These are phyloP conservation scores for Emergomyces africanus DNA, from an alignment of 2,329 filamentous ascomycete genomes.

Conservation along the genomic window DNA sequence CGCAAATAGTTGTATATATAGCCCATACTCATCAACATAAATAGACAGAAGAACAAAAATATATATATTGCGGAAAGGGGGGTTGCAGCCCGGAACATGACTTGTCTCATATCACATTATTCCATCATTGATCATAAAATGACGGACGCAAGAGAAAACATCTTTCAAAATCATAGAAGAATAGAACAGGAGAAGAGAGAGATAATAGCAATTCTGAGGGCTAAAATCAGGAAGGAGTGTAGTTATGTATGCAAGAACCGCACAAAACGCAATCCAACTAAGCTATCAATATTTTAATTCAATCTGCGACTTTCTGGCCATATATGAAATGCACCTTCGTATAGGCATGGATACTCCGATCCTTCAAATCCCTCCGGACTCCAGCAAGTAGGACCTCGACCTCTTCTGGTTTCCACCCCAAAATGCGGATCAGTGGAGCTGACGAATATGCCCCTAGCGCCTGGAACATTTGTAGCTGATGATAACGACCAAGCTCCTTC, in stretches of 20 bases:
- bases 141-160: not conserved
- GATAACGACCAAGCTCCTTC: constrained; percentile 2
- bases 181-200: not conserved
- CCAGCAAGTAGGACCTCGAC: not conserved
- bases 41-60: not conserved
- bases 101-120: not conserved
- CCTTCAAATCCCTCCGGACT: constrained; percentile 5
- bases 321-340: constrained; percentile 7
- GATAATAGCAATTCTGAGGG: not conserved
- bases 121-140: not conserved
- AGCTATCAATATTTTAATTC: not conserved
- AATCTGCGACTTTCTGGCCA: not conserved
- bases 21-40: not conserved
- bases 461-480: constrained; percentile 8
- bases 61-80: not conserved
- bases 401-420: not conserved
- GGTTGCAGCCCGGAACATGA: not conserved
- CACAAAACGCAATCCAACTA: not conserved
- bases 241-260: not conserved
- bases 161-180: not conserved
- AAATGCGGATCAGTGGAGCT: constrained; percentile 7
- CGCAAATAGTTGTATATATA: not conserved
- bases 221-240: not conserved
- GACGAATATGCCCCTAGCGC: constrained; percentile 8
- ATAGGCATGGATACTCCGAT: constrained; percentile 2